Evolutionary conservation across 441 rosid genomes (phyloP), one percentile per base, ranked within the genome.

Genomic region (Adansonia rubrostipa): DNA sequence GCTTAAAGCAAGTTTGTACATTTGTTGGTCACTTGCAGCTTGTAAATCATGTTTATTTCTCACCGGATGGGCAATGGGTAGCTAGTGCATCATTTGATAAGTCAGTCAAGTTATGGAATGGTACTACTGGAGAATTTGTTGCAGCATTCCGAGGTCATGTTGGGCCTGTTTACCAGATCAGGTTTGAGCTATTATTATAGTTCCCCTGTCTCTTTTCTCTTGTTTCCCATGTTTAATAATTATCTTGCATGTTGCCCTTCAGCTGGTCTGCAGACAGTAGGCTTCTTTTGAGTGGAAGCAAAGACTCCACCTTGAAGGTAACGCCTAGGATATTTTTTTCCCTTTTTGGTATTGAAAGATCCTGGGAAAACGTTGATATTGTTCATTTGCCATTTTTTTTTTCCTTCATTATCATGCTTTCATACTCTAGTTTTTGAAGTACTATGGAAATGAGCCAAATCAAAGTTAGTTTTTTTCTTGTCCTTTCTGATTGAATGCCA

Each of bases 251-350:
- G 74, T 47, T 77, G 56, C 74, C 44, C 60, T 48, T 33, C 92
- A 93, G 98, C 86, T 97, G 99, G 99, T 97, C 98, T 0, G 98
- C 99, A 19, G 99, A 97, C 80, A 93, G 98, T 84, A 88, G 98
- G 84, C 87, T 97, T 90, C 97, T 97, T 80, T 81, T 94, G 71
- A 47, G 51, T 47, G 51, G 51, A 47, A 47, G 51, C 51, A 47
- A 47, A 9, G 51, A 47, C 51, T 47, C 51, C 51, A 47, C 51
- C 51, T 47, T 47, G 51, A 47, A 47, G 51, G 51, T 47, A 47
- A 47, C 10, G 9, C 51, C 51, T 47, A 47, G 13, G 10, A 47
- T 47, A 4, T 47, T 47, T 47, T 47, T 47, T 47, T 13, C 51
- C 51, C 9, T 47, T 47, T 47, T 10, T 9, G 51, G 51, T 47